phyloP scores from a whole-genome alignment of 2,329 filamentous ascomycete genomes.

The Elsinoe australis region DNA sequence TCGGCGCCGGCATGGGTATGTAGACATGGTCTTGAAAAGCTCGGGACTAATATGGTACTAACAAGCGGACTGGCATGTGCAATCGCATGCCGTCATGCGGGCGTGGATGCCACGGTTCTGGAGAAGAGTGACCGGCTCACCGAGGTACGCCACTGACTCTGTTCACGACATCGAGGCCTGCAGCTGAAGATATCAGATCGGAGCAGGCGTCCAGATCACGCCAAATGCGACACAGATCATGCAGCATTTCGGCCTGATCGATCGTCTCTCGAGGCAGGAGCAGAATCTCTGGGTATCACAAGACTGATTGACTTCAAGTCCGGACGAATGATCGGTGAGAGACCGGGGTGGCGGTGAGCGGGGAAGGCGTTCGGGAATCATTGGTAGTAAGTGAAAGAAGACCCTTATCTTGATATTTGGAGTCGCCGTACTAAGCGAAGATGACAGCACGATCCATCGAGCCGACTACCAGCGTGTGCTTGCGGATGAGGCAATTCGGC shows the following conservation, averaged over 20 bases:
- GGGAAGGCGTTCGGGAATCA: conserved; percentile 2
- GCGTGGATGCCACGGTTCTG: background rate
- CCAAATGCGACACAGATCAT: conserved; percentile 10
- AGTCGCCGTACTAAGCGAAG: no score
- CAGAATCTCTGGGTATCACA: background rate
- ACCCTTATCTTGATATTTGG: no score
- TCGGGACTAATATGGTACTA: background rate
- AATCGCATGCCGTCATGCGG: conserved; percentile 12
- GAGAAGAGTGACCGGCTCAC: conserved; percentile 1
- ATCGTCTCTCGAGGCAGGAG: background rate
- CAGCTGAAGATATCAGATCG: background rate
- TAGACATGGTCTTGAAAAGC: background rate
- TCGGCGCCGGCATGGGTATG: conserved; percentile 1
- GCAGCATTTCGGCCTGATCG: background rate
- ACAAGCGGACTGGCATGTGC: conserved; percentile 10
- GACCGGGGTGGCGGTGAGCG: conserved; percentile 6
- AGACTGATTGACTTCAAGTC: background rate
- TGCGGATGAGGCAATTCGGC: conserved; percentile 3
- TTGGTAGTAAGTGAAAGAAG: conserved; percentile 13
- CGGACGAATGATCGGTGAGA: background rate
- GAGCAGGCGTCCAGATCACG: conserved; percentile 7
- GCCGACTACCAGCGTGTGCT: conserved; percentile 11
- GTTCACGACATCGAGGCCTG: no score
- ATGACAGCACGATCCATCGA: conserved; percentile 4
- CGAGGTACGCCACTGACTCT: conserved; percentile 7